A percentile compares a stretch with the other conserved stretches of the same genome.
These are phyloP conservation scores for Hebeloma cylindrosporum DNA, from an alignment of 768 basidiomycete genomes.

Conservation along the genomic window DNA sequence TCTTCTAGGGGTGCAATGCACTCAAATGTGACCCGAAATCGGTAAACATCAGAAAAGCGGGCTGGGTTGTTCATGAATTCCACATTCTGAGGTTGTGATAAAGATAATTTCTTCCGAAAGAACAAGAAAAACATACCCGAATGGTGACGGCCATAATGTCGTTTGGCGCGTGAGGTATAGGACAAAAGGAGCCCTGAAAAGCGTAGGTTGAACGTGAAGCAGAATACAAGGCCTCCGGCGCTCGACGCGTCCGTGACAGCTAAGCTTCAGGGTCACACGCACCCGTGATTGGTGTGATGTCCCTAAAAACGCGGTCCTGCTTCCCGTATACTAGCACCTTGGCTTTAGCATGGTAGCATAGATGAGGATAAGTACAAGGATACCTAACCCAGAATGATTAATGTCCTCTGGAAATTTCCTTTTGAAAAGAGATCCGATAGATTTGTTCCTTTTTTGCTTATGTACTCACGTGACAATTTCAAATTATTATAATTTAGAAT, in stretches of 20 bases:
- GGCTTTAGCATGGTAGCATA: no score
- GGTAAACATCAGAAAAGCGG: conserved; percentile 86
- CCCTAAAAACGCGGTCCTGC: neutral
- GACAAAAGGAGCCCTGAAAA: conserved; percentile 12
- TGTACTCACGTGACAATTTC: conserved; percentile 10
- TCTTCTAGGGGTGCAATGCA: conserved; percentile 91
- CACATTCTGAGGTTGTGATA: conserved; percentile 54
- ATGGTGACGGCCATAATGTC: conserved; percentile 66
- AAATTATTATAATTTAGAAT: conserved; percentile 14
- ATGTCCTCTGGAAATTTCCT: neutral
- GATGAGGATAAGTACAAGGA: conserved; percentile 10
- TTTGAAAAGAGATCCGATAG: neutral
- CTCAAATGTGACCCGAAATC: conserved; percentile 95
- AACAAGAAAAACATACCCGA: conserved; percentile 42
- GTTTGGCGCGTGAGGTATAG: neutral
- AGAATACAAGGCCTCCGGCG: conserved; percentile 11
- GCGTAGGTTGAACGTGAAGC: conserved; percentile 6
- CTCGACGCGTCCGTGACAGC: conserved; percentile 23
- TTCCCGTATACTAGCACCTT: no score
- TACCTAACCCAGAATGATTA: neutral
- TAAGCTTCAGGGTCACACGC: conserved; percentile 7
- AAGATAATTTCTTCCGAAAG: conserved; percentile 1
- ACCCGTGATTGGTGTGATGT: conserved; percentile 12
- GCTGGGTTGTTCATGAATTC: conserved; percentile 94
- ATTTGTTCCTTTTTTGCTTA: neutral